phyloP scores from a whole-genome alignment of 352 stramenopile genomes.

The Globisporangium heterothallicum region DNA sequence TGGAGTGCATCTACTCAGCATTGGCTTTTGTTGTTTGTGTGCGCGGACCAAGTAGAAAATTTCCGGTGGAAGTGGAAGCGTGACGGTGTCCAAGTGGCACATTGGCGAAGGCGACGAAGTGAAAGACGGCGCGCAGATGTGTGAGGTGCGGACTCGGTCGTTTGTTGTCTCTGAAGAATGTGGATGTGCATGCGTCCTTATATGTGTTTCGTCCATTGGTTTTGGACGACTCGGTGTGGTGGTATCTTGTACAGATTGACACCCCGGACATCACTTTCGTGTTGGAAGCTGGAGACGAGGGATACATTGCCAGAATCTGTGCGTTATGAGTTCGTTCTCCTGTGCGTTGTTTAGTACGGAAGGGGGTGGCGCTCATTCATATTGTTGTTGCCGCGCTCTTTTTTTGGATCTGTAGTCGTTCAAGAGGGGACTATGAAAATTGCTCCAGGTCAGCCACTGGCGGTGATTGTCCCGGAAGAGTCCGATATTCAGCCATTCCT shows the following conservation, averaged over 20 bases:
- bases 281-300: slow-evolving; percentile 75
- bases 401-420: slow-evolving; percentile 62
- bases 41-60: slow-evolving; percentile 34
- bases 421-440: slow-evolving; percentile 48
- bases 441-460: slow-evolving; percentile 57
- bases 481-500: slow-evolving; percentile 62
- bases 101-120: slow-evolving; percentile 55
- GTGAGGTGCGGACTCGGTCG: too few relatives aligned
- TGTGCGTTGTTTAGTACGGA: too few relatives aligned
- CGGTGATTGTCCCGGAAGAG: slow-evolving; percentile 67
- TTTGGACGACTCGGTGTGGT: not conserved
- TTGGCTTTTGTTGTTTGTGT: not conserved
- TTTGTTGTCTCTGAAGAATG: too few relatives aligned
- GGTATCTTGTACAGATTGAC: slow-evolving; percentile 48
- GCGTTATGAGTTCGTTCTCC: not conserved
- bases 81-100: slow-evolving; percentile 78
- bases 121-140: slow-evolving; percentile 67
- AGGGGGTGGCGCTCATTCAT: too few relatives aligned
- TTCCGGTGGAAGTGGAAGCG: slow-evolving; percentile 37
- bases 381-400: too few relatives aligned
- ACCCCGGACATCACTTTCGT: slow-evolving; percentile 79
- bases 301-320: slow-evolving; percentile 51
- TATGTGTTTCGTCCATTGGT: too few relatives aligned
- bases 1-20: not conserved
- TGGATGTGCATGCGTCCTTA: too few relatives aligned